These are phyloP conservation scores for Pleurotus ostreatus DNA, from an alignment of 768 basidiomycete genomes.

Conservation along the genomic window DNA sequence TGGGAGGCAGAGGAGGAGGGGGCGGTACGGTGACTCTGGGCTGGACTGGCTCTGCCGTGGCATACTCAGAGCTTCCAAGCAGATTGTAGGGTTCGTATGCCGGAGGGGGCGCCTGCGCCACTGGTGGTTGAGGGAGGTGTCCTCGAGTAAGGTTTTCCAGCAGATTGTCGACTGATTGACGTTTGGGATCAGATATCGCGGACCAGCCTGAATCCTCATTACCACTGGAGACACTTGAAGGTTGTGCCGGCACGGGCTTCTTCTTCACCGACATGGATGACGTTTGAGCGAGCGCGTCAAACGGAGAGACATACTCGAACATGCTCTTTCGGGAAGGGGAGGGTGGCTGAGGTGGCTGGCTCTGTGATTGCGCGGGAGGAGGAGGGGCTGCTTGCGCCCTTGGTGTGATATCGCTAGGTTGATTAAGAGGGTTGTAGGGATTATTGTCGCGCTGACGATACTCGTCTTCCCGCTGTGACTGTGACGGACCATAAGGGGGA, in stretches of 20 bases:
- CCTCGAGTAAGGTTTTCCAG: conserved; percentile 66
- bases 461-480: conserved; percentile 43
- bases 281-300: conserved; percentile 69
- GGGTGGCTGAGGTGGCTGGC: conserved; percentile 42
- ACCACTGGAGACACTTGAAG: conserved; percentile 36
- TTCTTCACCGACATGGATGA: conserved; percentile 52
- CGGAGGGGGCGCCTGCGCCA: conserved; percentile 31
- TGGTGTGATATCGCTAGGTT: conserved; percentile 35
- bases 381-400: conserved; percentile 26
- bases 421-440: conserved; percentile 38
- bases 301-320: conserved; percentile 84
- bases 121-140: conserved; percentile 32
- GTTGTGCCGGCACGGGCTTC: conserved; percentile 56
- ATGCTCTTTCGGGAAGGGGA: conserved; percentile 75
- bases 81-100: conserved; percentile 40
- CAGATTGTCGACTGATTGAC: conserved; percentile 80
- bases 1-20: conserved; percentile 63
- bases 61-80: conserved; percentile 38
- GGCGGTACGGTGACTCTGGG: conserved; percentile 47
- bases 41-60: conserved; percentile 38
- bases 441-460: conserved; percentile 22
- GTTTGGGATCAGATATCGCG: conserved; percentile 56
- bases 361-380: conserved; percentile 18
- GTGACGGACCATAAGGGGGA: conserved; percentile 41
- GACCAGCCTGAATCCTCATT: conserved; percentile 61